phyloP scores from a whole-genome alignment of 805 yeast genomes.

The Metschnikowia bowlesiae region DNA sequence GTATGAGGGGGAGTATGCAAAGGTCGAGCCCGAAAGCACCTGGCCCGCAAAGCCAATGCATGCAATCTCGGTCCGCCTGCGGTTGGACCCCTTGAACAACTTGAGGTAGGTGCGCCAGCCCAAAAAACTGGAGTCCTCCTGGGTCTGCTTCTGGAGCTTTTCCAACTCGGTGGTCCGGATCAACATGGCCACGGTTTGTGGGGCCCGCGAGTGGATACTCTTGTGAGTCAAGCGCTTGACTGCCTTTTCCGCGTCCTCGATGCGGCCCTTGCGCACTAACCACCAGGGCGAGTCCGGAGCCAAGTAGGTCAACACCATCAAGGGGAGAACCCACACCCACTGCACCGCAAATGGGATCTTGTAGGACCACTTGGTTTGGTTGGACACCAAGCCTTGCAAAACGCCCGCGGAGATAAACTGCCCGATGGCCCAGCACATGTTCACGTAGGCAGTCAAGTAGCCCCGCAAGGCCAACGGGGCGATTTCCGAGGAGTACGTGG shows the following conservation, averaged over 20 bases:
- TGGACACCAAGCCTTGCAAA: constrained; percentile 30
- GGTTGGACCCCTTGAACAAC: constrained; percentile 5
- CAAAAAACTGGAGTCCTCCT: constrained; percentile 15
- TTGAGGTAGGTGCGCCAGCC: constrained; percentile 24
- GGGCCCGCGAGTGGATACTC: constrained; percentile 15
- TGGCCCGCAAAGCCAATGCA: constrained; percentile 11
- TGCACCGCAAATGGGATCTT: constrained; percentile 55
- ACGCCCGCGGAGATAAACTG: constrained; percentile 54
- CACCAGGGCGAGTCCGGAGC: constrained; percentile 62
- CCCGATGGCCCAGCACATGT: constrained; percentile 54
- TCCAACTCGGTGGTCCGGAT: constrained; percentile 32
- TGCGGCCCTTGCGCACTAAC: constrained; percentile 40
- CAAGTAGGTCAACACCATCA: constrained; percentile 36
- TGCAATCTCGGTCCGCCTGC: constrained; percentile 9
- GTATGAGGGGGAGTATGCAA: constrained; percentile 10
- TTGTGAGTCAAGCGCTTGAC: constrained; percentile 10
- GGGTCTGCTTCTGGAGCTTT: constrained; percentile 25
- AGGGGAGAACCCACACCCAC: constrained; percentile 56
- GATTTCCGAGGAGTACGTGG: constrained; percentile 56
- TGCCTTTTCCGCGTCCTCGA: constrained; percentile 37
- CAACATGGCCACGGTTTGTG: constrained; percentile 18
- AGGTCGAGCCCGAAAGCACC: constrained; percentile 9
- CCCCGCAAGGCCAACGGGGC: constrained; percentile 49
- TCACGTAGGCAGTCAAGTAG: constrained; percentile 46
- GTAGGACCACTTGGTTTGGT: constrained; percentile 35